These are phyloP conservation scores for Fonsecaea pedrosoi DNA, from an alignment of 2,329 filamentous ascomycete species.

Conservation along the genomic window DNA sequence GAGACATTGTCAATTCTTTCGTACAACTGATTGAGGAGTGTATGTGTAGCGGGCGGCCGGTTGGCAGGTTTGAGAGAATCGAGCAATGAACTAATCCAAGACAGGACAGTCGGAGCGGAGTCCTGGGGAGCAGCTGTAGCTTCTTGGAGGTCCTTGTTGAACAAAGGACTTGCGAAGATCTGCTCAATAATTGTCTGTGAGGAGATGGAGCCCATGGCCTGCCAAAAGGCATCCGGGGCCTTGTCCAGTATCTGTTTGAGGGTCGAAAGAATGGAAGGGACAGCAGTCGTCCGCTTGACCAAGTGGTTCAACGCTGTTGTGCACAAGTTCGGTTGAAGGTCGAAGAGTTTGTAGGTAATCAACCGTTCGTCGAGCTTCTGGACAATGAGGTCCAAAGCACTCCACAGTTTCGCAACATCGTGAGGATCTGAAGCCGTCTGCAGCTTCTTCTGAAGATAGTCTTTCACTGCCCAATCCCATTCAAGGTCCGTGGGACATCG, in stretches of 20 bases:
- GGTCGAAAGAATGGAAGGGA: constrained; percentile 73
- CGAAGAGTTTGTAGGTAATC: constrained; percentile 78
- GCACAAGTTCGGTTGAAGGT: constrained; percentile 74
- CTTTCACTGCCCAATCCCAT: constrained; percentile 86
- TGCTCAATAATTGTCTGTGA: constrained; percentile 83
- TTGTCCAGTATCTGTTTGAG: constrained; percentile 75
- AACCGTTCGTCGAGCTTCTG: constrained; percentile 73
- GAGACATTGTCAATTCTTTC: constrained; percentile 57
- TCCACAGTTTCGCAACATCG: constrained; percentile 77
- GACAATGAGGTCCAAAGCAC: constrained; percentile 76
- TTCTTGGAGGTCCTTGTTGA: constrained; percentile 59
- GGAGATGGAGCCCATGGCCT: constrained; percentile 80
- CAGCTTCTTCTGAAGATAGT: constrained; percentile 72
- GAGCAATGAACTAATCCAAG: constrained; percentile 80
- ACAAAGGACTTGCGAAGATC: constrained; percentile 75
- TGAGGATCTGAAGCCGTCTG: constrained; percentile 63
- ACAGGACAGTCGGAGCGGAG: constrained; percentile 61
- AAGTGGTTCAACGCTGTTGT: constrained; percentile 70
- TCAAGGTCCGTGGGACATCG: constrained; percentile 71
- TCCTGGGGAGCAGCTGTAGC: constrained; percentile 12
- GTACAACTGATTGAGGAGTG: constrained; percentile 77
- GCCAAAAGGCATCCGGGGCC: constrained; percentile 83
- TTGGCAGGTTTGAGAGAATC: constrained; percentile 77
- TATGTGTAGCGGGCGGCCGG: constrained; percentile 78
- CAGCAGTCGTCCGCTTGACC: constrained; percentile 65